phyloP scores from a whole-genome alignment of 371 early-diverging fungal species.

The Entomophthora muscae region DNA sequence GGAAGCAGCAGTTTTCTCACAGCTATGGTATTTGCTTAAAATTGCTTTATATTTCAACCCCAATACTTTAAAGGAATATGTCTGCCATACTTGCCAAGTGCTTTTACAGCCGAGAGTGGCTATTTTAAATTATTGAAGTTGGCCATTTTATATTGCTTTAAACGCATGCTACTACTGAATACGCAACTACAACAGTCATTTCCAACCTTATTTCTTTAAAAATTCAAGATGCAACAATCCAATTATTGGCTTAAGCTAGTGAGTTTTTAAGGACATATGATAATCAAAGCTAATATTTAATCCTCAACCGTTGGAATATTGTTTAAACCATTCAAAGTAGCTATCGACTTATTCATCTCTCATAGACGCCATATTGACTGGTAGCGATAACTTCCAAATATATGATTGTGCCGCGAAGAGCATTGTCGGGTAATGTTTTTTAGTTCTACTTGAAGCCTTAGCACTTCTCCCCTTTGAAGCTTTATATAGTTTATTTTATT shows the following conservation, averaged over 20 bases:
- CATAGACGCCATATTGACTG: constrained; percentile 1
- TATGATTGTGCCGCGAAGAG: background rate
- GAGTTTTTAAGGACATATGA: background rate
- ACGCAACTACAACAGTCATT: too few species aligned
- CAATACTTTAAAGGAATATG: background rate
- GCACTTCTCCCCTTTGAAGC: background rate
- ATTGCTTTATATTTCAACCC: background rate
- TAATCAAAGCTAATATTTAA: background rate
- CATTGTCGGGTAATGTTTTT: constrained; percentile 1
- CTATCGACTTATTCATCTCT: background rate
- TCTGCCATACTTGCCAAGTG: background rate
- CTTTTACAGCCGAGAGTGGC: background rate
- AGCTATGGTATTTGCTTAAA: background rate
- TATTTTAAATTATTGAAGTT: background rate
- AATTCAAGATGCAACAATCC: background rate
- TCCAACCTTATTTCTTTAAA: too few species aligned
- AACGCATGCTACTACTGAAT: too few species aligned
- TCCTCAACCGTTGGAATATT: too few species aligned
- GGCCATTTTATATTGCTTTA: background rate
- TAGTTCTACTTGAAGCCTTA: background rate
- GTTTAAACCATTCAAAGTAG: too few species aligned
- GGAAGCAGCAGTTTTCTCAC: background rate
- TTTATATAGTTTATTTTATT: background rate
- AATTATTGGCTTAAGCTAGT: background rate
- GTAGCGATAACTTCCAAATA: background rate